Evolutionary conservation across 2,329 filamentous ascomycete species (phyloP).

Genomic region (Pyrenochaeta sp.): DNA sequence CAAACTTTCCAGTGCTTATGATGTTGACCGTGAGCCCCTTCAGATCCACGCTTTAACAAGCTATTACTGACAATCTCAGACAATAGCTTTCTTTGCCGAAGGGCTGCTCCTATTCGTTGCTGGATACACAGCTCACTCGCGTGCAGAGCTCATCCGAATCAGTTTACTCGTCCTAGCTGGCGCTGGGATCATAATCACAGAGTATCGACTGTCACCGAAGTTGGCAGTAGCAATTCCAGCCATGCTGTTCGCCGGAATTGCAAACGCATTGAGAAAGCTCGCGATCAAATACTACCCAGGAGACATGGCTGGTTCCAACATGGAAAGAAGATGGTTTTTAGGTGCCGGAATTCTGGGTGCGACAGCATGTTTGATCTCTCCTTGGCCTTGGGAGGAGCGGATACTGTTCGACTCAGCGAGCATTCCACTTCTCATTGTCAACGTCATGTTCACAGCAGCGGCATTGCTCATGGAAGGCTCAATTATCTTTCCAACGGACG

Average conservation of each 20-base stretch:
- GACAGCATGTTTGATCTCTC: slow-evolving; percentile 9
- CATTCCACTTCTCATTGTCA: slow-evolving; percentile 17
- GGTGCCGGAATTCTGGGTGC: slow-evolving; percentile 10
- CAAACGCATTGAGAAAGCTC: slow-evolving; percentile 21
- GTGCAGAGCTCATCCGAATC: slow-evolving; percentile 20
- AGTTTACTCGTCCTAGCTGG: slow-evolving; percentile 21
- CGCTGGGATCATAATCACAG: slow-evolving; percentile 28
- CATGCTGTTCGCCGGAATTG: slow-evolving; percentile 29
- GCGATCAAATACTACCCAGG: slow-evolving; percentile 12
- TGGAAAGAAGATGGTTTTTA: slow-evolving; percentile 5
- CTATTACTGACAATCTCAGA: slow-evolving; percentile 11
- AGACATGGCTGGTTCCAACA: background rate
- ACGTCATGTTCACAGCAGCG: slow-evolving; percentile 19
- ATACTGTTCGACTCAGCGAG: slow-evolving; percentile 12
- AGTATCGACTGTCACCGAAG: slow-evolving; percentile 37
- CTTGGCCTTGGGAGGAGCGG: slow-evolving; percentile 7
- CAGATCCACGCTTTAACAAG: background rate
- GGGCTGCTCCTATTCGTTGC: slow-evolving; percentile 14
- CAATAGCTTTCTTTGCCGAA: slow-evolving; percentile 29
- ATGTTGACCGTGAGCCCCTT: slow-evolving; percentile 41
- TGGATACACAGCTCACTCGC: slow-evolving; percentile 9
- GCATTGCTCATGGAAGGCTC: slow-evolving; percentile 27
- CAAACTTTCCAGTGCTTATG: slow-evolving; percentile 38
- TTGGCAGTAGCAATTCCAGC: slow-evolving; percentile 32
- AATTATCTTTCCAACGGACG: slow-evolving; percentile 21